These are phyloP conservation scores for Pilatotrama ljubarskyi DNA, from an alignment of 768 basidiomycete species.

Conservation along the genomic window DNA sequence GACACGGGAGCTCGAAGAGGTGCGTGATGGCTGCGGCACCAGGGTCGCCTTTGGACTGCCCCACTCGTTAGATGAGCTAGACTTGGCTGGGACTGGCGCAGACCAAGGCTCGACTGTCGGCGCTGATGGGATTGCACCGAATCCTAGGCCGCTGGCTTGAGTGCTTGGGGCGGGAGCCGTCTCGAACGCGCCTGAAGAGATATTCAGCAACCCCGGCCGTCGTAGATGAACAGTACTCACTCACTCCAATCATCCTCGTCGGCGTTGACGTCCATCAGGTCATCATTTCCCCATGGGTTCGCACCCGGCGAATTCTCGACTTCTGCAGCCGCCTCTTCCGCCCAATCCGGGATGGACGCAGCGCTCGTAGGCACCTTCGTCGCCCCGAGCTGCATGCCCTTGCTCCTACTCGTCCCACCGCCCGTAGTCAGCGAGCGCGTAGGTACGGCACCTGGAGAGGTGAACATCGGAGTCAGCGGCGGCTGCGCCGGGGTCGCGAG, in stretches of 20 bases:
- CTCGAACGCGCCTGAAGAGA: slow-evolving; percentile 34
- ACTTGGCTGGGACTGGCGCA: not conserved
- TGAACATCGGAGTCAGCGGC: slow-evolving; percentile 19
- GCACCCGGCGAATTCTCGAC: slow-evolving; percentile 29
- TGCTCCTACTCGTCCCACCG: slow-evolving; percentile 40
- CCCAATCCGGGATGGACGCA: slow-evolving; percentile 52
- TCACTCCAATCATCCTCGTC: slow-evolving; percentile 95
- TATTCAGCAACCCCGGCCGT: not conserved
- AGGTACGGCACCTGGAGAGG: slow-evolving; percentile 24
- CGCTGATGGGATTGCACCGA: slow-evolving; percentile 14
- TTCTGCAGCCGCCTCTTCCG: slow-evolving; percentile 54
- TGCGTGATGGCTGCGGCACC: slow-evolving; percentile 10
- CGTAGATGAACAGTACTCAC: slow-evolving; percentile 30
- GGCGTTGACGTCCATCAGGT: slow-evolving; percentile 91
- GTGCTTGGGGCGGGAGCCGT: slow-evolving; percentile 26
- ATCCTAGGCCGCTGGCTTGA: slow-evolving; percentile 28
- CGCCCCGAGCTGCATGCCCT: slow-evolving; percentile 70
- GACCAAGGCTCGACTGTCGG: slow-evolving; percentile 19
- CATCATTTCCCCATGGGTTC: slow-evolving; percentile 70
- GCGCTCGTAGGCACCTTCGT: slow-evolving; percentile 44
- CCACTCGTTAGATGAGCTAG: not conserved
- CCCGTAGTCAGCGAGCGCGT: slow-evolving; percentile 13
- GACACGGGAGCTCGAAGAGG: not conserved
- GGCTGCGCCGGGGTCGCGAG: slow-evolving; percentile 1
- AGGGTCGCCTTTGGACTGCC: not conserved